Evolutionary conservation across 768 basidiomycete species (phyloP).

Genomic region (Hysterangium stoloniferum): DNA sequence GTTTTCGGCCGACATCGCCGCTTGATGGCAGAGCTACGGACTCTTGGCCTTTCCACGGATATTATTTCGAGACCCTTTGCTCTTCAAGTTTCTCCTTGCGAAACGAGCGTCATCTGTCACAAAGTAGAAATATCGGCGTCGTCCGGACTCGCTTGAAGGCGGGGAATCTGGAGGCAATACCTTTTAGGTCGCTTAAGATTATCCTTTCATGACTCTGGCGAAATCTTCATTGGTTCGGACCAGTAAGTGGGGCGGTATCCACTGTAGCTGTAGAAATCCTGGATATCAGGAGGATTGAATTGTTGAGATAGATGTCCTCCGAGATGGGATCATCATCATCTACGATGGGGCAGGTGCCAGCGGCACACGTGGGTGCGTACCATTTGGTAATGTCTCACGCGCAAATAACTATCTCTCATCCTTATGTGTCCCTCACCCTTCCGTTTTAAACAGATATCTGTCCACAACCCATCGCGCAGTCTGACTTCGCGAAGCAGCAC

Average conservation of each 20-base stretch:
- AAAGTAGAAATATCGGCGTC: slow-evolving; percentile 7
- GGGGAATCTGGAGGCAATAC: not conserved
- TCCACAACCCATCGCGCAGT: not conserved
- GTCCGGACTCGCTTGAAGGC: slow-evolving; percentile 11
- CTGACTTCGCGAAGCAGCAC: not conserved
- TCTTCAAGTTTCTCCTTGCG: slow-evolving; percentile 1
- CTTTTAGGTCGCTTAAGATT: not conserved
- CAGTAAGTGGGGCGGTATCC: not conserved
- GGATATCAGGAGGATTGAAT: not conserved
- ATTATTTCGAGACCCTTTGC: no score
- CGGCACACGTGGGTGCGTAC: not conserved
- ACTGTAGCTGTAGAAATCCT: not conserved
- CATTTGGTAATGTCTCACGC: not conserved
- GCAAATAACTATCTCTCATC: not conserved
- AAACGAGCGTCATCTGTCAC: slow-evolving; percentile 3
- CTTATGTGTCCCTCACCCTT: no score
- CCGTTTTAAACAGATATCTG: not conserved
- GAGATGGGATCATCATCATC: not conserved
- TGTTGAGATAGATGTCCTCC: not conserved
- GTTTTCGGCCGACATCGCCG: no score
- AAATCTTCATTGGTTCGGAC: not conserved
- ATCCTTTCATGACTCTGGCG: not conserved
- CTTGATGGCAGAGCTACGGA: no score
- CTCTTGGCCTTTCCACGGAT: no score
- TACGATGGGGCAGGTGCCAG: not conserved